These are phyloP conservation scores for Lotmaria passim DNA, from an alignment of 208 protist species.

Conservation along the genomic window DNA sequence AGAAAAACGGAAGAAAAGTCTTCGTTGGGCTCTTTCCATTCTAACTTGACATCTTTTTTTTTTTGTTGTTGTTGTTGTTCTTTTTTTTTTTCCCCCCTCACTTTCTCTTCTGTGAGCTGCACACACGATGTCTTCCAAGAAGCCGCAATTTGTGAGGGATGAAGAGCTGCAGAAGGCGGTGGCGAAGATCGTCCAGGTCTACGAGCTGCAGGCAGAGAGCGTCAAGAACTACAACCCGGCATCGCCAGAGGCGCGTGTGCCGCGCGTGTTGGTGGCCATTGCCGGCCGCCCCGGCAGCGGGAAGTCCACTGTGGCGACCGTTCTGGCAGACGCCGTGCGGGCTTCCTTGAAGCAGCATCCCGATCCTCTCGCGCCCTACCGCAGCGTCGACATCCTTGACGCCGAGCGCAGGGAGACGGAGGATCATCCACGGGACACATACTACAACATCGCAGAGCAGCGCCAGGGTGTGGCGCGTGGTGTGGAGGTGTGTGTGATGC, in stretches of 20 bases:
- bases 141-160: constrained; percentile 7
- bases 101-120: too few relatives aligned
- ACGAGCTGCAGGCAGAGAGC: constrained; percentile 27
- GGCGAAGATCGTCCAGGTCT: constrained; percentile 23
- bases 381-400: constrained; percentile 15
- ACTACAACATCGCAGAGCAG: constrained; percentile 9
- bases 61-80: too few relatives aligned
- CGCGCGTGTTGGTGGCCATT: constrained; percentile 70
- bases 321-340: constrained; percentile 52
- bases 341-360: constrained; percentile 22
- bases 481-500: constrained; percentile 62
- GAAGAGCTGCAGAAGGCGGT: constrained; percentile 27
- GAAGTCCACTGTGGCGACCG: constrained; percentile 59
- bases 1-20: too few relatives aligned
- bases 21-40: background rate
- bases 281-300: constrained; percentile 78
- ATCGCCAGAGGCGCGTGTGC: constrained; percentile 26
- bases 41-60: background rate
- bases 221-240: constrained; percentile 27
- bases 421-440: constrained; percentile 4
- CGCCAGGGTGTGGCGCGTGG: constrained; percentile 6
- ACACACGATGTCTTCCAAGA: constrained; percentile 17
- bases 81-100: too few relatives aligned
- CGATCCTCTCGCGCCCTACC: constrained; percentile 18
- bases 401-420: constrained; percentile 13